phyloP scores from a whole-genome alignment of 73 alveolate genomes.

The Diophrys sp. region DNA sequence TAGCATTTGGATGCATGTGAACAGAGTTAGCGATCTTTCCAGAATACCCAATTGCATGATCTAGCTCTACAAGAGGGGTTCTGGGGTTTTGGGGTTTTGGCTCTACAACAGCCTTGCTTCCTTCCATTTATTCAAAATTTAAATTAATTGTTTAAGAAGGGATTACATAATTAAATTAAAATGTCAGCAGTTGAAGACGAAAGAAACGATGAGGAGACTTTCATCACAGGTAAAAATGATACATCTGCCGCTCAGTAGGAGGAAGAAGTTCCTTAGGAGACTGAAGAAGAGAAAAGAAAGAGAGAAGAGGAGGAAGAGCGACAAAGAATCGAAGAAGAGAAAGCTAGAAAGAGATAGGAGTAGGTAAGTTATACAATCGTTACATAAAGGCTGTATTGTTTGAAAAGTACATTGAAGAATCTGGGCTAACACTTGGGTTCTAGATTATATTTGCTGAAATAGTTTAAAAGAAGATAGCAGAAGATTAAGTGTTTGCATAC shows the following conservation, averaged over 20 bases:
- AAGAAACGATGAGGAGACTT: not conserved
- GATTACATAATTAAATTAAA: not conserved
- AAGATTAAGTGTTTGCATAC: conserved; percentile 81
- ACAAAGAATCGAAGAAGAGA: conserved; percentile 50
- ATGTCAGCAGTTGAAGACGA: too few species aligned
- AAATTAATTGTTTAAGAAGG: conserved; percentile 4
- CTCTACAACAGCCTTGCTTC: conserved; percentile 44
- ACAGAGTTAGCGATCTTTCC: conserved; percentile 84
- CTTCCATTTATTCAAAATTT: not conserved
- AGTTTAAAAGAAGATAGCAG: conserved; percentile 72
- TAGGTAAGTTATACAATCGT: too few species aligned
- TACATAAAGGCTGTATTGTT: conserved; percentile 54
- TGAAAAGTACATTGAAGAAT: conserved; percentile 78
- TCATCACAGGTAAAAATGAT: not conserved
- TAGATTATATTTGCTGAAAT: conserved; percentile 85
- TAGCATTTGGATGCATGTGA: conserved; percentile 87
- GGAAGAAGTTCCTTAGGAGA: not conserved
- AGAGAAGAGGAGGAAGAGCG: conserved; percentile 37
- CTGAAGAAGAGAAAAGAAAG: conserved; percentile 11
- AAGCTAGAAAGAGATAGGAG: conserved; percentile 56
- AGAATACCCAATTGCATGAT: conserved; percentile 94
- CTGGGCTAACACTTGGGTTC: conserved; percentile 79
- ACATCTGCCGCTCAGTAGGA: too few species aligned
- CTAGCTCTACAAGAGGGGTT: conserved; percentile 70
- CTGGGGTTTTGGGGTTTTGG: conserved; percentile 61